Conservation (phyloP, 306 rosid species). For the Citrullus colocynthis region DNA sequence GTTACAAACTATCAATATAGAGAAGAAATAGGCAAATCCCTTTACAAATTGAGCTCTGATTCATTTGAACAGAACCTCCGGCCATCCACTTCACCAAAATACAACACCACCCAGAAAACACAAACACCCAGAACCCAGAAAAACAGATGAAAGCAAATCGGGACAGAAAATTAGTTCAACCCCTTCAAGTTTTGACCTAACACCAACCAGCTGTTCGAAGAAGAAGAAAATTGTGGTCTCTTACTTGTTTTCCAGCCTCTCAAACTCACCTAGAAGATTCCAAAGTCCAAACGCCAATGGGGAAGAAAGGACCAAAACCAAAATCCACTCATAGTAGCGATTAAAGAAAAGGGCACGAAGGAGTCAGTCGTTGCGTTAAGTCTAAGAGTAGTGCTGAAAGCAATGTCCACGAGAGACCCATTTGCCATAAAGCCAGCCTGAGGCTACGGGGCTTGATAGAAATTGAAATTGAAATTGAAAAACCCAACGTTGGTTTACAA, state of each 20-base stretch:
- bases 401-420: conserved; percentile 19
- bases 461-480: conserved; percentile 6
- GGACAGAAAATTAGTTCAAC: conserved; percentile 53
- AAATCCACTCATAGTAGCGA: conserved; percentile 31
- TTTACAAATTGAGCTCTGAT: conserved; percentile 17
- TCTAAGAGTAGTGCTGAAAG: conserved; percentile 11
- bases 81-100: conserved; percentile 40
- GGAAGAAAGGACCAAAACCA: conserved; percentile 37
- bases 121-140: conserved; percentile 12
- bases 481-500: conserved; percentile 16
- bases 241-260: background rate
- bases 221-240: conserved; percentile 2
- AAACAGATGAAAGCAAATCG: conserved; percentile 4
- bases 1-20: conserved; percentile 15
- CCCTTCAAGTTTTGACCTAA: conserved; percentile 24
- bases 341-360: conserved; percentile 20
- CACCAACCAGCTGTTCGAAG: conserved; percentile 11
- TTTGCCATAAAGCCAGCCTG: conserved; percentile 19
- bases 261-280: conserved; percentile 23
- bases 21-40: conserved; percentile 5
- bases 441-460: background rate
- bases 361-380: background rate
- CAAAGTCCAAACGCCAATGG: conserved; percentile 16
- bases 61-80: conserved; percentile 19
- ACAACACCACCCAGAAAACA: conserved; percentile 14